Evolutionary conservation across 768 basidiomycete genomes (phyloP).

Genomic region (Boletus patriciae): DNA sequence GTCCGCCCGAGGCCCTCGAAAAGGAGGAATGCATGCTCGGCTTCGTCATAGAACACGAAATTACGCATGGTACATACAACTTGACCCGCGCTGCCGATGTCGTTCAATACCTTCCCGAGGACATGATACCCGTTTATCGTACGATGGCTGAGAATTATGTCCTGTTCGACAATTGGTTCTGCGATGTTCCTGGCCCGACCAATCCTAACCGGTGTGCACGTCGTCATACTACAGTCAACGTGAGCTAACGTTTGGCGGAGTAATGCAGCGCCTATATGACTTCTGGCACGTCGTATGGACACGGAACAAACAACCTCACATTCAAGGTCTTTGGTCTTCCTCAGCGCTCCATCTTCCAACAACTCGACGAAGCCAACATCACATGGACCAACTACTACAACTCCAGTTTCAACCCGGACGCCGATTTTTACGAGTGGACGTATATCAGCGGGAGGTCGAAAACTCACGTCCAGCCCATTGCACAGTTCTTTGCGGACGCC

Average conservation of each 20-base stretch:
- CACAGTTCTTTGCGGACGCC: conserved; percentile 21
- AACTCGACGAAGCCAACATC: conserved; percentile 26
- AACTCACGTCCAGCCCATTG: conserved; percentile 20
- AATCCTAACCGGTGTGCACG: conserved; percentile 25
- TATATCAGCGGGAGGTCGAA: conserved; percentile 11
- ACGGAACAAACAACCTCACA: conserved; percentile 18
- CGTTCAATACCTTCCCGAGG: conserved; percentile 22
- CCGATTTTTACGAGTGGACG: conserved; percentile 26
- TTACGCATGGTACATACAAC: conserved; percentile 12
- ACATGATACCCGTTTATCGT: conserved; percentile 25
- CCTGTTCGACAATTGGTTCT: conserved; percentile 26
- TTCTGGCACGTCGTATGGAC: conserved; percentile 27
- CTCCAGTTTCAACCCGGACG: conserved; percentile 28
- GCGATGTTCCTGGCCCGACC: conserved; percentile 28
- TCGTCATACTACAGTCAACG: background rate
- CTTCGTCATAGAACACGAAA: conserved; percentile 22
- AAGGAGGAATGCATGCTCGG: conserved; percentile 20
- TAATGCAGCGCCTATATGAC: conserved; percentile 24
- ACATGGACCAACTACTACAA: conserved; percentile 30
- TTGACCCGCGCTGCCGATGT: conserved; percentile 18
- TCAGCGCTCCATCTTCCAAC: conserved; percentile 30
- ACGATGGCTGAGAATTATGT: conserved; percentile 26
- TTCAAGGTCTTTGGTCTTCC: conserved; percentile 23
- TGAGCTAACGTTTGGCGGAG: background rate
- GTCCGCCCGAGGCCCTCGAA: background rate